Conservation (phyloP, 129 eudicot species). For the Centrapalus pauciflorus region DNA sequence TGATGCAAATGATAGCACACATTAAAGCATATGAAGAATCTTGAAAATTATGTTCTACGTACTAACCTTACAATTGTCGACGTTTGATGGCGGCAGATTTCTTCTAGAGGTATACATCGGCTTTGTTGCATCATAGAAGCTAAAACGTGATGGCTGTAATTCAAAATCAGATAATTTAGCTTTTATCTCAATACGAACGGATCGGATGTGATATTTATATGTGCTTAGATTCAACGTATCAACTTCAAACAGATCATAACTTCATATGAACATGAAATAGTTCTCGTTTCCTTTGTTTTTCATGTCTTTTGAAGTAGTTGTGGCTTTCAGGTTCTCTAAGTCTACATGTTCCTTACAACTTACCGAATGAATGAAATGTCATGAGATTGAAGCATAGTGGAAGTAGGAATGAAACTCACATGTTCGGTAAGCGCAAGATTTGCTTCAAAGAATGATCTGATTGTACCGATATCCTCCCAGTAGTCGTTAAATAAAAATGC, state of each 20-base stretch:
- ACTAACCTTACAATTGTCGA: slow-evolving; percentile 81
- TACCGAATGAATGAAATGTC: neutral
- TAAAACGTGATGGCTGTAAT: slow-evolving; percentile 80
- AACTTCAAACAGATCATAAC: neutral
- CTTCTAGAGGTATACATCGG: slow-evolving; percentile 98
- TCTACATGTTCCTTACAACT: neutral
- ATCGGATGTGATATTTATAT: neutral
- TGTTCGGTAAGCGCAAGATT: slow-evolving; percentile 94
- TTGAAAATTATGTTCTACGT: slow-evolving; percentile 2
- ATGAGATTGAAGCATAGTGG: neutral
- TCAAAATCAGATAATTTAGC: neutral
- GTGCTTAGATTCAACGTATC: neutral
- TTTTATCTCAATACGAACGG: neutral
- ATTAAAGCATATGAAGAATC: neutral
- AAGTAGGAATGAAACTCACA: slow-evolving; percentile 45
- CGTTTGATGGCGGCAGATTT: slow-evolving; percentile 91
- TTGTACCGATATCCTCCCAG: slow-evolving; percentile 99
- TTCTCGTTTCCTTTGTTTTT: neutral
- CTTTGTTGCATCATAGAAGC: slow-evolving; percentile 86
- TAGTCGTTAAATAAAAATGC: slow-evolving; percentile 91
- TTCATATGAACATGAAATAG: neutral
- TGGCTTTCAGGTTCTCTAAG: neutral
- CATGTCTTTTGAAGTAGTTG: neutral
- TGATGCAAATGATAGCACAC: neutral
- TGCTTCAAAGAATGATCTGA: slow-evolving; percentile 92